A percentile compares a stretch with the other conserved stretches of the same genome.
These are phyloP conservation scores for Trapa incisa DNA, from an alignment of 345 rosid species.

Conservation along the genomic window DNA sequence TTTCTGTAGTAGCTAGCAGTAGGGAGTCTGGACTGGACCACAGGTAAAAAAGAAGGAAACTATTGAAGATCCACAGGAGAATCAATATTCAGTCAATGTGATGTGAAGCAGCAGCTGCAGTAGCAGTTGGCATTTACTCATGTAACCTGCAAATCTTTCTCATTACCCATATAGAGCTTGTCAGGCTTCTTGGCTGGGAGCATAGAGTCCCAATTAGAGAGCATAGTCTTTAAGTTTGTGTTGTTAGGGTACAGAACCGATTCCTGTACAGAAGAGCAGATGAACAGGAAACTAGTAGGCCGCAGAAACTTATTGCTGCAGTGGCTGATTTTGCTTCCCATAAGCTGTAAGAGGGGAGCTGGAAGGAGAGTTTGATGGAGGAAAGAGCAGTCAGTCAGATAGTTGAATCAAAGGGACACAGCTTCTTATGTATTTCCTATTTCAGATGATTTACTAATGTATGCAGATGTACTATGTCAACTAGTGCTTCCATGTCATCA, in stretches of 20 bases:
- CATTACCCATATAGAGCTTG: conserved; percentile 6
- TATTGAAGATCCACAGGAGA: conserved; percentile 4
- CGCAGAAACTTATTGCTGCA: conserved; percentile 1
- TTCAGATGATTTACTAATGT: neutral
- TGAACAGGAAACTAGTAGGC: neutral
- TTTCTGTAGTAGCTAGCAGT: conserved; percentile 15
- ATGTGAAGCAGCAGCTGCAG: conserved; percentile 7
- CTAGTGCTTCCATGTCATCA: conserved; percentile 7
- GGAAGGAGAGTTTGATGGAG: neutral
- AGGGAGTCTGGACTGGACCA: conserved; percentile 36
- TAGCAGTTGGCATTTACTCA: conserved; percentile 4
- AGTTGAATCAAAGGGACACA: neutral
- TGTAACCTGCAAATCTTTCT: conserved; percentile 1
- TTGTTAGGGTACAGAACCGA: conserved; percentile 15
- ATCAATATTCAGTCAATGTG: conserved; percentile 14
- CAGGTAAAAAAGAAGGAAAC: conserved; percentile 10
- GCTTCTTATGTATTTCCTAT: neutral
- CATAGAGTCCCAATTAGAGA: conserved; percentile 12
- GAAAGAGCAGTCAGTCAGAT: conserved; percentile 1
- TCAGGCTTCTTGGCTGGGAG: conserved; percentile 20
- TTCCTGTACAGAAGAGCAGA: conserved; percentile 18
- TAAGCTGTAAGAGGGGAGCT: neutral
- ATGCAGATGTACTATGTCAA: conserved; percentile 5
- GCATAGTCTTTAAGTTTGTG: conserved; percentile 15
- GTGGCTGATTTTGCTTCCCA: conserved; percentile 6